phyloP scores from a whole-genome alignment of 176 grass and related monocot genomes.

The Oryza glumipatula region DNA sequence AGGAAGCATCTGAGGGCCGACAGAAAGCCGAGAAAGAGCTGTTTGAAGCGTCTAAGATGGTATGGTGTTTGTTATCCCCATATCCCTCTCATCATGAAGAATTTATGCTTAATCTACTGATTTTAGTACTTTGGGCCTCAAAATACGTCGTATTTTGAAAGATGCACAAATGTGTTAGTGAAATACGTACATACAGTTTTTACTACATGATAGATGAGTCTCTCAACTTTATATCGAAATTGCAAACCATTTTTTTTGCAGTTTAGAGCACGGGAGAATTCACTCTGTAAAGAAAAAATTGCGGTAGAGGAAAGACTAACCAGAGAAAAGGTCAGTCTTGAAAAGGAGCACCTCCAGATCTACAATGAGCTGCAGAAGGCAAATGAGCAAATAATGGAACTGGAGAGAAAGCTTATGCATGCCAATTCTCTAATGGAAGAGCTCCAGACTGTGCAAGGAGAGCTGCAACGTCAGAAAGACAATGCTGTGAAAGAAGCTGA shows the following conservation, averaged over 20 bases:
- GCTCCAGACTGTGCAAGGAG: constrained; percentile 29
- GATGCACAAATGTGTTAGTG: no score
- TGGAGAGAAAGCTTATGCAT: constrained; percentile 53
- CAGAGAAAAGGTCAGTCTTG: constrained; percentile 50
- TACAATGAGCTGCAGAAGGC: constrained; percentile 49
- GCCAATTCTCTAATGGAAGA: constrained; percentile 28
- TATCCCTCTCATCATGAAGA: no score
- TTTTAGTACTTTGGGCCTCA: no score
- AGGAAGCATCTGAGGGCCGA: no score
- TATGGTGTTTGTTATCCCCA: no score
- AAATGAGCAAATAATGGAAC: constrained; percentile 39
- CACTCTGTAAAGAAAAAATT: constrained; percentile 49
- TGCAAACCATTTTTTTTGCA: constrained; percentile 32
- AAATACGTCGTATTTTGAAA: no score
- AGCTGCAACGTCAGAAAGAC: constrained; percentile 47
- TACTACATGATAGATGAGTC: background rate
- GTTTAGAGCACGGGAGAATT: constrained; percentile 57
- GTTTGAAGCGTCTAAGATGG: no score
- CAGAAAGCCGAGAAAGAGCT: no score
- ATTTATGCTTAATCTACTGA: no score
- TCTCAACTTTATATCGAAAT: constrained; percentile 23
- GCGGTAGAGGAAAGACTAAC: constrained; percentile 62
- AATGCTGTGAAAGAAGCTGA: constrained; percentile 40
- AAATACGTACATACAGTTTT: background rate
- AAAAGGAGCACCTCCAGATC: constrained; percentile 50